Base-by-base conservation (phyloP, 768 basidiomycete species). In the Terana coerulea region DNA sequence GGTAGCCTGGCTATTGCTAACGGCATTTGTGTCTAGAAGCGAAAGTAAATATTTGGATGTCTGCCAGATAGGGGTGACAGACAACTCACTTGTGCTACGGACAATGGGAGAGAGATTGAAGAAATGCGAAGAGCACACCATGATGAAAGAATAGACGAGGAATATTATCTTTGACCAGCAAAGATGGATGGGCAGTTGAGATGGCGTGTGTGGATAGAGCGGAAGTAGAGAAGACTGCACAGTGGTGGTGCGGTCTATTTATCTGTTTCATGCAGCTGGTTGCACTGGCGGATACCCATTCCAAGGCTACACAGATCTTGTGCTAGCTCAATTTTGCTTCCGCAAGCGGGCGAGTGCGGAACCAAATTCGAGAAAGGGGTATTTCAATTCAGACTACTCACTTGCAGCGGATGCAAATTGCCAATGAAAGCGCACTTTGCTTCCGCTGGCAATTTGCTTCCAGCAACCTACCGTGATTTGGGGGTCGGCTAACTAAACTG, bases 401-500 rank as follows among this genome's bases (percentile, higher is more conserved):
- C n/a, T n/a, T n/a, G n/a, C n/a, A n/a, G n/a, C n/a, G n/a, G n/a
- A n/a, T n/a, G n/a, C n/a, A n/a, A n/a, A n/a, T n/a, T n/a, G n/a
- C n/a, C n/a, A n/a, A n/a, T n/a, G n/a, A n/a, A n/a, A n/a, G n/a
- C n/a, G n/a, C n/a, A n/a, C n/a, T n/a, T n/a, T n/a, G n/a, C n/a
- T n/a, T 14, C 36, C 36, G 6, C n/a, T 37, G 7, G 5, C 7
- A n/a, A 19, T 7, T 5, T 5, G n/a, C n/a, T 19, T 19, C 15
- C 17, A 86, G 29, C 73, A 77, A 35, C 76, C 71, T 25, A 77
- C 67, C 30, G 83, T 61, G 24, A 89, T 54, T 3, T 79, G 70
- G 1, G 79, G 85, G 35, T 76, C 70, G 8, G 47, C 59, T 30
- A 85, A 60, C 88, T 86, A 21, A 56, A 52, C 21, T 69, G 61